Evolutionary conservation across 441 rosid genomes (phyloP), one percentile per base, ranked within the genome.

Genomic region (Croton laevigatus): DNA sequence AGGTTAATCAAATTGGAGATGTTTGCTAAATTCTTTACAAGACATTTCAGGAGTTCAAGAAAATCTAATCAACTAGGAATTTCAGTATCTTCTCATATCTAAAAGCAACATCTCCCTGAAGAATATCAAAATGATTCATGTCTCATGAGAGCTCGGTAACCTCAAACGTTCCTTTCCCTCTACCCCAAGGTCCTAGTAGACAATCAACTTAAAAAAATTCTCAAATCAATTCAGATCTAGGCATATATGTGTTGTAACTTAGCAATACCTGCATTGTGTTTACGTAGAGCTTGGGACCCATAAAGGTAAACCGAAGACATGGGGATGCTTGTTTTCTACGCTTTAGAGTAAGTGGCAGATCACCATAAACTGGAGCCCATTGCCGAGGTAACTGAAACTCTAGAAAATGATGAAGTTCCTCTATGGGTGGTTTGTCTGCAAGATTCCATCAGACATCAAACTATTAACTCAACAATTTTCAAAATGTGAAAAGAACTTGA

Each of bases 271-370:
- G 77, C 61, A 71, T 51, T 17, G 93, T 94, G 80, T 87, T 92
- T 68, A 89, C 93, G 58, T 86, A 90, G 71, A 94, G 97, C 80
- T 84, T 95, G 19, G 99, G 98, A 70, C 99, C 99, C 97, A 92
- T 81, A 55, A 92, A 73, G 79, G 86, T 78, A 80, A 94, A 94
- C 78, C 87, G 88, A 76, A 94, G 97, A 32, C 88, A 82, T 0
- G 99, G 98, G 42, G 90, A 80, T 57, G 83, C 77, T 62, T 86
- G 91, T 74, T 84, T 94, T 68, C 84, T 76, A 74, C 82, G 83
- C 82, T 83, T 86, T 59, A 86, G 93, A 54, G 91, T 84, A 53
- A 94, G 97, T 72, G 98, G 96, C 62, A 92, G 90, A 76, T 92
- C 96, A 37, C 93, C 80, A 22, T 90, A 94, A 36, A 87, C 84